Evolutionary conservation across 768 basidiomycete species (phyloP).

Genomic region (Ramaria sp.): DNA sequence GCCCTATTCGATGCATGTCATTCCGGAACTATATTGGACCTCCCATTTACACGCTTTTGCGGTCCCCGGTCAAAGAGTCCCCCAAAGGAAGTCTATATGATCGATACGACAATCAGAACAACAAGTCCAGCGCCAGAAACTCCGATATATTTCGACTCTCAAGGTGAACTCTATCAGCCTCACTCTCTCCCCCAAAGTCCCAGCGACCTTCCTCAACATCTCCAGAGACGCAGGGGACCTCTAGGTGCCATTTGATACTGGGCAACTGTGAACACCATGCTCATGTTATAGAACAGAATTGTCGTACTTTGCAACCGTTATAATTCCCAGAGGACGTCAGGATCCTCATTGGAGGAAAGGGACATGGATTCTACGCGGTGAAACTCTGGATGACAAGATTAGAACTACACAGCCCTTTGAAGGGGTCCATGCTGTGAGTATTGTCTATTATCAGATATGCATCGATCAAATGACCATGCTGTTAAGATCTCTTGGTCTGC

Average conservation of each 20-base stretch:
- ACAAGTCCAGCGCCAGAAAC: neutral
- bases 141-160: neutral
- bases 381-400: neutral
- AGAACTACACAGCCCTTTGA: neutral
- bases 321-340: neutral
- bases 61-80: constrained; percentile 2
- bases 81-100: neutral
- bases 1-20: constrained; percentile 10
- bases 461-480: neutral
- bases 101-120: neutral
- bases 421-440: neutral
- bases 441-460: neutral
- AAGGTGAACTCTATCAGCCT: neutral
- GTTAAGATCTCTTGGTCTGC: constrained; percentile 7
- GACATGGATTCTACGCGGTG: constrained; percentile 5
- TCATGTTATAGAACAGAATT: too few relatives aligned
- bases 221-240: neutral
- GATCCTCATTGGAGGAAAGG: constrained; percentile 7
- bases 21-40: constrained; percentile 10
- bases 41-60: constrained; percentile 3
- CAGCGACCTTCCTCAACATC: neutral
- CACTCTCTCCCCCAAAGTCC: neutral
- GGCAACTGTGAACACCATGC: too few relatives aligned
- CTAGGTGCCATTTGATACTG: neutral
- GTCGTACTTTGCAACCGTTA: neutral